phyloP scores from a whole-genome alignment of 805 yeast species.

The Candida manassasensis region DNA sequence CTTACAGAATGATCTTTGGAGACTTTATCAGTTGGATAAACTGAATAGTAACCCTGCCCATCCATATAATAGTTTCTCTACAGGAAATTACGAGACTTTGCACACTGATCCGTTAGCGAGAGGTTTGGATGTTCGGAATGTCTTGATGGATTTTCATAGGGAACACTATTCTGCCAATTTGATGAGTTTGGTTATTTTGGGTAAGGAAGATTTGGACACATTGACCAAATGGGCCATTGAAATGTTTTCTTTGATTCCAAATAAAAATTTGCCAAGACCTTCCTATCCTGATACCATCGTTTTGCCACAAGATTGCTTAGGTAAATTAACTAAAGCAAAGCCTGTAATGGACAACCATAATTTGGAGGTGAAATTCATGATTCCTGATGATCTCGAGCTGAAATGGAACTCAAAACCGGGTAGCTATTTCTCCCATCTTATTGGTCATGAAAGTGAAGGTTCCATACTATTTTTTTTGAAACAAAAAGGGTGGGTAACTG shows the following conservation, averaged over 20 bases:
- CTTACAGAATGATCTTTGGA: constrained; percentile 84
- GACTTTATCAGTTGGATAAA: constrained; percentile 80
- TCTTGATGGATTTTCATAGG: constrained; percentile 69
- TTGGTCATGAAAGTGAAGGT: constrained; percentile 93
- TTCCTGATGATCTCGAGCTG: constrained; percentile 66
- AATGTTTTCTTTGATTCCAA: constrained; percentile 59
- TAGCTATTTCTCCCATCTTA: constrained; percentile 68
- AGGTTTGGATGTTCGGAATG: constrained; percentile 75
- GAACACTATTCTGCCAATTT: constrained; percentile 76
- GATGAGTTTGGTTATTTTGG: constrained; percentile 82
- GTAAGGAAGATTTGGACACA: constrained; percentile 72
- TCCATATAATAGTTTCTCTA: constrained; percentile 83
- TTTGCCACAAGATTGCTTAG: constrained; percentile 44
- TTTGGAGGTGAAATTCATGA: constrained; percentile 61
- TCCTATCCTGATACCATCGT: constrained; percentile 44
- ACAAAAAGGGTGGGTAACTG: constrained; percentile 71
- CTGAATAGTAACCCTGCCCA: constrained; percentile 67
- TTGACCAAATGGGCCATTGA: constrained; percentile 67
- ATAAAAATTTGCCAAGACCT: constrained; percentile 42
- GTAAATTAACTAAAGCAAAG: constrained; percentile 56
- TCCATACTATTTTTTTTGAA: constrained; percentile 72
- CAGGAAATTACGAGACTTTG: constrained; percentile 80
- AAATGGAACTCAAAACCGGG: constrained; percentile 66
- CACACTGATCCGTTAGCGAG: constrained; percentile 55
- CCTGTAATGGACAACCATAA: constrained; percentile 80